These are phyloP conservation scores for Bipolaris sorokiniana DNA, from an alignment of 2,329 filamentous ascomycete genomes.

Conservation along the genomic window DNA sequence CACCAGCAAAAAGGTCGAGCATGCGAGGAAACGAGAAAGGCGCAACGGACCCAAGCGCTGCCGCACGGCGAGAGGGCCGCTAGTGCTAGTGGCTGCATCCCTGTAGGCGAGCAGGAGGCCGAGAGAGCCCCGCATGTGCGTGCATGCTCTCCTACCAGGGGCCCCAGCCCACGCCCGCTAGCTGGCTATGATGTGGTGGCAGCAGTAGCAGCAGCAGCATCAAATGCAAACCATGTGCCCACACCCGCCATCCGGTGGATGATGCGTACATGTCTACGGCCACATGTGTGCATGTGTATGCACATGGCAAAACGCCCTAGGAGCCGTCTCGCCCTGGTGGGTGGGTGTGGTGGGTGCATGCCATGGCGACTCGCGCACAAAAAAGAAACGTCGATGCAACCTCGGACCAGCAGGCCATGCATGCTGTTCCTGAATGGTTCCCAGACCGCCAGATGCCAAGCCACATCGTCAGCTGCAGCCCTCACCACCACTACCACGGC, in stretches of 20 bases:
- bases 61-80: constrained; percentile 6
- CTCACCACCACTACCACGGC: neutral
- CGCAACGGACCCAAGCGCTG: constrained; percentile 17
- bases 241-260: neutral
- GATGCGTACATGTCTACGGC: constrained; percentile 8
- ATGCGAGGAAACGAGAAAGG: constrained; percentile 27
- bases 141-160: neutral
- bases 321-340: too few relatives aligned
- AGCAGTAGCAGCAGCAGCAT: constrained; percentile 5
- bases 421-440: constrained; percentile 17
- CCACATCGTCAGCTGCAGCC: constrained; percentile 10
- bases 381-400: constrained; percentile 10
- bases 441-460: constrained; percentile 14
- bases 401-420: constrained; percentile 16
- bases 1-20: constrained; percentile 3
- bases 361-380: neutral
- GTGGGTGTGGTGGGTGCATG: too few relatives aligned
- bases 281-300: too few relatives aligned
- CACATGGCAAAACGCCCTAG: neutral
- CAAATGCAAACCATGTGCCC: neutral
- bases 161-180: neutral
- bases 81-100: constrained; percentile 4
- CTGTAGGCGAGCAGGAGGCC: constrained; percentile 7
- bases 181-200: constrained; percentile 6
- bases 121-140: constrained; percentile 19